Conservation (phyloP, 1,139 yeast species). For the Pneumocystis jirovecii region DNA sequence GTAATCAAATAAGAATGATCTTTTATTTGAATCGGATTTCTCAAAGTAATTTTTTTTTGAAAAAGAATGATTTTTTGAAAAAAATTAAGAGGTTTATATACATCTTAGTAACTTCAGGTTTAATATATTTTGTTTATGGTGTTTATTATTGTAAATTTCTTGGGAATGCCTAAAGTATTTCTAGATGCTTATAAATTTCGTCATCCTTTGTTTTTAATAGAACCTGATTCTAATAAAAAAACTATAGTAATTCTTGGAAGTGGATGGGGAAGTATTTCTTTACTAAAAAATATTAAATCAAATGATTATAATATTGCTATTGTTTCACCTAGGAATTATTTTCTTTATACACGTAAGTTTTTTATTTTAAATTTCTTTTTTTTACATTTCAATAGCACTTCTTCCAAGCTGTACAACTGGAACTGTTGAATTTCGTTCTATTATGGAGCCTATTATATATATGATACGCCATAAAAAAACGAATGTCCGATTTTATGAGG, state of each 20-base stretch:
- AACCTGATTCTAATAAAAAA: conserved; percentile 49
- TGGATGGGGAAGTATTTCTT: conserved; percentile 71
- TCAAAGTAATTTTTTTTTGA: neutral
- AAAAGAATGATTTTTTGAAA: conserved; percentile 18
- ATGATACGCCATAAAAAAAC: conserved; percentile 55
- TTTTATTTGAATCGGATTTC: neutral
- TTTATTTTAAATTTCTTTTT: neutral
- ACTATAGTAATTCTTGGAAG: conserved; percentile 80
- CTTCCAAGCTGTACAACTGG: conserved; percentile 92
- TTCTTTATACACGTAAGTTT: conserved; percentile 48
- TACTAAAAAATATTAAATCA: conserved; percentile 74
- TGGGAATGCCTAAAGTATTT: neutral
- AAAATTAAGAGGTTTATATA: conserved; percentile 24
- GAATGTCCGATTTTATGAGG: conserved; percentile 76
- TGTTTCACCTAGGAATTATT: conserved; percentile 87
- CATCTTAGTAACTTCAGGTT: conserved; percentile 20
- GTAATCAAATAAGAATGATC: neutral
- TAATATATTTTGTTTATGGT: conserved; percentile 23
- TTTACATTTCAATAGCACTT: conserved; percentile 34
- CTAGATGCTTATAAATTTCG: conserved; percentile 22
- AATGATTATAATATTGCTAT: conserved; percentile 74
- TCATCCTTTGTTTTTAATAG: conserved; percentile 27
- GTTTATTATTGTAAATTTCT: neutral
- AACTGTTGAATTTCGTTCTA: conserved; percentile 77
- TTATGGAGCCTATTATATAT: conserved; percentile 47